Conservation (phyloP, 352 stramenopile genomes). For the Phytophthora litchii region DNA sequence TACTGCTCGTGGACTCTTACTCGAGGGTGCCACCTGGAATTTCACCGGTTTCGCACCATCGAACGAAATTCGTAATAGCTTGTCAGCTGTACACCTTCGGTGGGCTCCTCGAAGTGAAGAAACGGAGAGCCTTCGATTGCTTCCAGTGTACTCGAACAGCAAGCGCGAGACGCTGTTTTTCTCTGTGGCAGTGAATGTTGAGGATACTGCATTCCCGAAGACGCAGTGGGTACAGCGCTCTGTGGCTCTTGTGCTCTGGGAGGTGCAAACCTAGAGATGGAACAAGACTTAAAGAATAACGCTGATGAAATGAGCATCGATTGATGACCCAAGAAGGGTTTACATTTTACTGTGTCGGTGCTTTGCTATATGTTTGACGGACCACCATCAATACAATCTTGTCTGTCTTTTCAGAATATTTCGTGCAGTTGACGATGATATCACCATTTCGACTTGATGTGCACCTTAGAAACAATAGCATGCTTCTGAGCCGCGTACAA, state of each 20-base stretch:
- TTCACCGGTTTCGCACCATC: conserved; percentile 70
- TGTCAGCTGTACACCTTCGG: conserved; percentile 71
- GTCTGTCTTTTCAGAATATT: conserved; percentile 7
- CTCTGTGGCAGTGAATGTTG: conserved; percentile 73
- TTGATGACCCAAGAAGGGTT: neutral
- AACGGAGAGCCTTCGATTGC: conserved; percentile 40
- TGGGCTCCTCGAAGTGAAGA: conserved; percentile 52
- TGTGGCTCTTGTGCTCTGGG: conserved; percentile 83
- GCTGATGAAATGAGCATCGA: neutral
- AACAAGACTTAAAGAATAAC: neutral
- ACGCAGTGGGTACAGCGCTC: conserved; percentile 84
- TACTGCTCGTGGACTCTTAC: conserved; percentile 69
- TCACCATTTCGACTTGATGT: conserved; percentile 1
- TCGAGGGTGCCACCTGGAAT: conserved; percentile 87
- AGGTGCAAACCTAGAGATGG: conserved; percentile 48
- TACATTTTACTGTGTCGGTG: conserved; percentile 9
- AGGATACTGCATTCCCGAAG: conserved; percentile 53
- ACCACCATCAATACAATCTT: conserved; percentile 7
- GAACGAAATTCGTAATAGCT: conserved; percentile 73
- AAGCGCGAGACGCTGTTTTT: conserved; percentile 82
- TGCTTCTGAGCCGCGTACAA: conserved; percentile 21
- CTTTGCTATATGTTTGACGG: neutral
- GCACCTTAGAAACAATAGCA: neutral
- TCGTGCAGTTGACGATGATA: neutral
- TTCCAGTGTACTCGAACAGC: conserved; percentile 89